Conservation (phyloP, 768 basidiomycete species). For the Pleurotus salmoneostramineus region DNA sequence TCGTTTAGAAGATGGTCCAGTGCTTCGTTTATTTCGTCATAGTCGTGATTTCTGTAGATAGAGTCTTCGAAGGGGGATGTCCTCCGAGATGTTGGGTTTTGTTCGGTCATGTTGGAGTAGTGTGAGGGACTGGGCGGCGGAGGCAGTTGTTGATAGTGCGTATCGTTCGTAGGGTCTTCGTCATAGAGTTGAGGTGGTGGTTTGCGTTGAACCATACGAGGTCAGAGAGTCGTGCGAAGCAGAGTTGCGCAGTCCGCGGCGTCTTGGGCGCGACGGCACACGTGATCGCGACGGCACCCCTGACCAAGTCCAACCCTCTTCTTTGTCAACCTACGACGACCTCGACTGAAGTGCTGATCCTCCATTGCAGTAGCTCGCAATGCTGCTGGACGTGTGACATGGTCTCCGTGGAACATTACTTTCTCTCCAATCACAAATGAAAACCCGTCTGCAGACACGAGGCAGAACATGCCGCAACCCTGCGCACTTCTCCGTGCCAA, state of each 20-base stretch:
- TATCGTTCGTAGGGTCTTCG: conserved; percentile 11
- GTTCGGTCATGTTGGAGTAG: neutral
- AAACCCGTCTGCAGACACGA: neutral
- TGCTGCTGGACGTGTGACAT: neutral
- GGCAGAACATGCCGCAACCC: conserved; percentile 6
- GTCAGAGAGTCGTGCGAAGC: conserved; percentile 10
- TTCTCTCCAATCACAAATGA: neutral
- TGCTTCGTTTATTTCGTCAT: conserved; percentile 3
- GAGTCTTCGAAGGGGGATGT: conserved; percentile 2
- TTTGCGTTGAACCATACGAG: conserved; percentile 26
- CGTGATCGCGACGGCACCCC: conserved; percentile 5
- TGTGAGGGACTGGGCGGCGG: neutral
- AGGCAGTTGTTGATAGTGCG: neutral
- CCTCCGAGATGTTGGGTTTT: neutral
- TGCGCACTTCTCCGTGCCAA: neutral
- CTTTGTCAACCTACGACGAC: too few species aligned
- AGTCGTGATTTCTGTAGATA: neutral
- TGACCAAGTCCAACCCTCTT: too few species aligned
- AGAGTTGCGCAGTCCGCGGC: neutral
- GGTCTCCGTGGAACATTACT: neutral
- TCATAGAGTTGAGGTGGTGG: conserved; percentile 21
- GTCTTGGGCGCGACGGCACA: neutral
- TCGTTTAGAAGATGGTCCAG: conserved; percentile 5
- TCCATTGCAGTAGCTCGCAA: too few species aligned
- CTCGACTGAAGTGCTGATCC: too few species aligned